phyloP scores from a whole-genome alignment of 768 basidiomycete genomes.

The Dendrothele bispora region DNA sequence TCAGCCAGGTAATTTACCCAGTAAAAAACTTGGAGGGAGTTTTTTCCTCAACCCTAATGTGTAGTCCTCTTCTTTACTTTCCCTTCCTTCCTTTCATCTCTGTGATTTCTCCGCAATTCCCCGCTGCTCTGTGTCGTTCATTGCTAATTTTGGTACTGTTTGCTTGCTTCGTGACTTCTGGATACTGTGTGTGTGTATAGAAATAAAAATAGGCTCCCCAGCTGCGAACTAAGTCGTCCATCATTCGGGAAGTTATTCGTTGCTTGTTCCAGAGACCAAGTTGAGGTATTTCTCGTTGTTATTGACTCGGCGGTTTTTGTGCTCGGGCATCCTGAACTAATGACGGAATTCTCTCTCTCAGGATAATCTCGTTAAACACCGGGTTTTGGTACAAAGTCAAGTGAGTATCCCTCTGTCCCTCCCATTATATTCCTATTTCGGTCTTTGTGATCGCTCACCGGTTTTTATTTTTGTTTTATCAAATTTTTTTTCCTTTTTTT shows the following conservation, averaged over 20 bases:
- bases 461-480: constrained; percentile 62
- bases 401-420: background rate
- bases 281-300: too few relatives aligned
- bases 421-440: background rate
- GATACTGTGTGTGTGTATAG: too few relatives aligned
- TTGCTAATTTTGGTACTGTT: too few relatives aligned
- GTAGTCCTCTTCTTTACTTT: too few relatives aligned
- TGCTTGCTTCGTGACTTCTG: too few relatives aligned
- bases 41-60: too few relatives aligned
- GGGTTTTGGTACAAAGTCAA: too few relatives aligned
- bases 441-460: constrained; percentile 14
- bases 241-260: constrained; percentile 55
- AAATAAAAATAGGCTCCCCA: constrained; percentile 39
- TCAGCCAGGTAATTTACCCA: too few relatives aligned
- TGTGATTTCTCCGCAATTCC: too few relatives aligned
- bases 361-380: constrained; percentile 61
- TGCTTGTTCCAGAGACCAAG: constrained; percentile 46
- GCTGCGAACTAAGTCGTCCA: constrained; percentile 45
- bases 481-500: constrained; percentile 20
- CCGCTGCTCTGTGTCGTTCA: too few relatives aligned
- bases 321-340: background rate
- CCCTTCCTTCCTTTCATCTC: too few relatives aligned
- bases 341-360: constrained; percentile 21
- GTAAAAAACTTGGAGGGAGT: too few relatives aligned
- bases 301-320: background rate